Conservation (phyloP, 768 basidiomycete species). For the Lentinula sp. region DNA sequence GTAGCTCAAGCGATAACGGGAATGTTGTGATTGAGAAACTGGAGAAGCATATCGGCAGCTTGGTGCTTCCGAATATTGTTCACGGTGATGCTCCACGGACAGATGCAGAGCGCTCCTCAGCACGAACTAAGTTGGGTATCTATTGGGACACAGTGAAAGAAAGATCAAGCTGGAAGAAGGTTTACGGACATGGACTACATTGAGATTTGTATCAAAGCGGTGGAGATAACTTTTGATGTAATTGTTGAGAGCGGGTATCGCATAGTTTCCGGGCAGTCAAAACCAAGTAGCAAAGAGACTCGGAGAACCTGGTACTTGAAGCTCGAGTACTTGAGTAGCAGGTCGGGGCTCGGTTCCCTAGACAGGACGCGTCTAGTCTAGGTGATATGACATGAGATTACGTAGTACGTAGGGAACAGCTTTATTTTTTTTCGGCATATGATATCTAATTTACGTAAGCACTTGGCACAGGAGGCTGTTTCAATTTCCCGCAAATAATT, state of each 20-base stretch:
- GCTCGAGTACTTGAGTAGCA: too few species aligned
- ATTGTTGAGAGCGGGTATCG: background rate
- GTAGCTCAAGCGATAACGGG: conserved; percentile 43
- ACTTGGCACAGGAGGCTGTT: background rate
- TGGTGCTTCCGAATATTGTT: background rate
- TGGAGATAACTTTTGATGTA: background rate
- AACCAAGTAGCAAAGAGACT: background rate
- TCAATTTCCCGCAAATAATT: background rate
- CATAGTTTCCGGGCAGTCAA: too few species aligned
- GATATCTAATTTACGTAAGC: background rate
- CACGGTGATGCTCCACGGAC: background rate
- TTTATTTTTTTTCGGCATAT: background rate
- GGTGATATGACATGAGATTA: too few species aligned
- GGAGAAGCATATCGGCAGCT: conserved; percentile 47
- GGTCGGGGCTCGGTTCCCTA: too few species aligned
- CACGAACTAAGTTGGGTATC: conserved; percentile 43
- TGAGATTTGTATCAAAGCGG: conserved; percentile 14
- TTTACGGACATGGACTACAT: conserved; percentile 46
- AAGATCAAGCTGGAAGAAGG: conserved; percentile 66
- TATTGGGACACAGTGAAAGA: conserved; percentile 67
- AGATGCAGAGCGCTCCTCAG: conserved; percentile 23
- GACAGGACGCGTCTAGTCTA: too few species aligned
- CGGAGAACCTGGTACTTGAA: too few species aligned
- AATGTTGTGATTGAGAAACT: conserved; percentile 42
- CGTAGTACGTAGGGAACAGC: too few species aligned